These are phyloP conservation scores for Linum tenue DNA, from an alignment of 345 rosid species.

Conservation along the genomic window DNA sequence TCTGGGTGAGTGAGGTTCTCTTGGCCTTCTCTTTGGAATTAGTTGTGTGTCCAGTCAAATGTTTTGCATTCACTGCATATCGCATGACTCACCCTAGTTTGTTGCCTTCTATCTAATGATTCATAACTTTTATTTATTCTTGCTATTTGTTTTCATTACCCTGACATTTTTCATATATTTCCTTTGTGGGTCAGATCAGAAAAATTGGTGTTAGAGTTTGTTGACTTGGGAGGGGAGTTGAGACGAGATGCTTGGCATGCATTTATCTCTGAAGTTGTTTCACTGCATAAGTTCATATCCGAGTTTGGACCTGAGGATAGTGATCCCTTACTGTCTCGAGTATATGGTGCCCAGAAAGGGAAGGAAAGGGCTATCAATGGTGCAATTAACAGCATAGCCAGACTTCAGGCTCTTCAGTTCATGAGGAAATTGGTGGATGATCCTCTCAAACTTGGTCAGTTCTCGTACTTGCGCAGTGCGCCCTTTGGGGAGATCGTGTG, in stretches of 20 bases:
- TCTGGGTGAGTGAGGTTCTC: slow-evolving; percentile 41
- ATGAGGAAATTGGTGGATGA: slow-evolving; percentile 75
- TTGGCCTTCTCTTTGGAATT: slow-evolving; percentile 14
- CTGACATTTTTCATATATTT: slow-evolving; percentile 5
- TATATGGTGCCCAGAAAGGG: slow-evolving; percentile 77
- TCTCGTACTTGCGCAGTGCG: slow-evolving; percentile 72
- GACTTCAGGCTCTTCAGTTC: slow-evolving; percentile 86
- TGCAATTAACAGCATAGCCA: slow-evolving; percentile 63
- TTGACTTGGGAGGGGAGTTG: slow-evolving; percentile 88
- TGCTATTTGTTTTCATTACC: background rate
- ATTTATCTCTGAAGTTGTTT: slow-evolving; percentile 64
- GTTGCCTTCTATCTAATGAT: background rate
- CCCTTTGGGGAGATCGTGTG: slow-evolving; percentile 65
- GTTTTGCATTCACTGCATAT: background rate
- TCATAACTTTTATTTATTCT: background rate
- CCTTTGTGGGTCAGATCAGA: slow-evolving; percentile 42
- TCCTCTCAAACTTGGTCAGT: slow-evolving; percentile 77
- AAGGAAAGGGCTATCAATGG: slow-evolving; percentile 59
- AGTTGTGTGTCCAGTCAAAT: background rate
- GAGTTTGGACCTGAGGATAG: slow-evolving; percentile 68
- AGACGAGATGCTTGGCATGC: slow-evolving; percentile 97
- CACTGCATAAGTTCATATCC: slow-evolving; percentile 61
- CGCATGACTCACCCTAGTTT: background rate
- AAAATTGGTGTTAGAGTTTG: slow-evolving; percentile 85
- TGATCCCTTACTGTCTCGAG: slow-evolving; percentile 49